These are phyloP conservation scores for Alternaria solani DNA, from an alignment of 2,329 filamentous ascomycete species.

Conservation along the genomic window DNA sequence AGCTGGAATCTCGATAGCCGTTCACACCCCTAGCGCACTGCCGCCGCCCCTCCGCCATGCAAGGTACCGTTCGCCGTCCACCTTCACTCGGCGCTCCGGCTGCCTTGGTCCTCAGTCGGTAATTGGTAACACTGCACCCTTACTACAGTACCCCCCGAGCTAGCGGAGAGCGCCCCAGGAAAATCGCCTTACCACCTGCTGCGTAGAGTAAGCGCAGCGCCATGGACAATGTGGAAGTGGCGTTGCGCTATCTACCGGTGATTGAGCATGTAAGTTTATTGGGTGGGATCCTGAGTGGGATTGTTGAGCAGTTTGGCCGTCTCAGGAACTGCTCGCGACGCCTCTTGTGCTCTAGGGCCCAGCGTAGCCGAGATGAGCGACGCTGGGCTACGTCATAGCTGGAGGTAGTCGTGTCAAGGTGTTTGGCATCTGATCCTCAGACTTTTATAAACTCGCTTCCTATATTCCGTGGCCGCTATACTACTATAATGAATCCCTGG, in stretches of 20 bases:
- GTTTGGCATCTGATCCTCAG: background rate
- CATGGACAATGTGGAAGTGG: background rate
- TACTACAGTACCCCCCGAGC: background rate
- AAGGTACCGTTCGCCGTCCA: constrained; percentile 28
- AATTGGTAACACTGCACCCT: background rate
- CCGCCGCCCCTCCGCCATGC: constrained; percentile 25
- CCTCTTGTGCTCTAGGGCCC: background rate
- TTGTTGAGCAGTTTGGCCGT: constrained; percentile 12
- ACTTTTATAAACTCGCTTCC: background rate
- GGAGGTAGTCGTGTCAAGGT: background rate
- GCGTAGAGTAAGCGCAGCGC: background rate
- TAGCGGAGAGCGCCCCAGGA: background rate
- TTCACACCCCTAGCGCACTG: constrained; percentile 24
- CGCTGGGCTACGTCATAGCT: constrained; percentile 22
- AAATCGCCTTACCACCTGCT: background rate
- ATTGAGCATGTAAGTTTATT: background rate
- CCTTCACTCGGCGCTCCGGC: background rate
- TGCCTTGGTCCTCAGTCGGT: background rate
- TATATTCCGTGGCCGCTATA: background rate
- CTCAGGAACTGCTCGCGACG: background rate
- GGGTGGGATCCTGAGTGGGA: background rate
- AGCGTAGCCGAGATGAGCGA: constrained; percentile 23
- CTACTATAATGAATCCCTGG: background rate
- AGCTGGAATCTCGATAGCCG: constrained; percentile 19
- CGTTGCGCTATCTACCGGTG: background rate